A percentile compares a stretch with the other conserved stretches of the same genome.
phyloP scores from a whole-genome alignment of 2,329 filamentous ascomycete species.

The Paracoccidioides brasiliensis region DNA sequence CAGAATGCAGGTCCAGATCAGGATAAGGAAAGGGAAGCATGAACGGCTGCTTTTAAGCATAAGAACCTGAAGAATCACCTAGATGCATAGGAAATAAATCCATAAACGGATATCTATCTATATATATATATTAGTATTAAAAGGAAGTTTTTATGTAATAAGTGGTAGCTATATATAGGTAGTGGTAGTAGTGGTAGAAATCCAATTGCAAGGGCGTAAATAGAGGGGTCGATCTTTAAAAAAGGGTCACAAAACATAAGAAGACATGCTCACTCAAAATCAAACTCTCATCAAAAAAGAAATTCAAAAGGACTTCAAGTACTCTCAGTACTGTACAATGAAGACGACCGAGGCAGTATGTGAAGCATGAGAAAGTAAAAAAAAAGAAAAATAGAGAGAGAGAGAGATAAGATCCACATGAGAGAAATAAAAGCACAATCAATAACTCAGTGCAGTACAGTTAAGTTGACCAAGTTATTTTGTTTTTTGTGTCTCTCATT shows the following conservation, averaged over 20 bases:
- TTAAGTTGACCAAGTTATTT: conserved; percentile 22
- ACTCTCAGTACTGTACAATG: conserved; percentile 10
- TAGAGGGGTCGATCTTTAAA: neutral
- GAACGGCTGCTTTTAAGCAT: no score
- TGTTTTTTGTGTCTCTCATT: no score
- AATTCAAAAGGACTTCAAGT: neutral
- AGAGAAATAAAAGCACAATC: conserved; percentile 4
- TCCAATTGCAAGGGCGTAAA: no score
- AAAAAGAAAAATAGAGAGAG: conserved; percentile 9
- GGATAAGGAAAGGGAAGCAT: no score
- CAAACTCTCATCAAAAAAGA: neutral
- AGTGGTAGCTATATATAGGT: no score
- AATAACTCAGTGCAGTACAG: conserved; percentile 21
- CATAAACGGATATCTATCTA: no score
- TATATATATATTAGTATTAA: no score
- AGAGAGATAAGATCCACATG: conserved; percentile 12
- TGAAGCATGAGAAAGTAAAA: neutral
- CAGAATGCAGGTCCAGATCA: no score
- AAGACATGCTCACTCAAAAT: neutral
- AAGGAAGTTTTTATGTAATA: no score
- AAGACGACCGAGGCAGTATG: conserved; percentile 11
- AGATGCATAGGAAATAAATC: no score
- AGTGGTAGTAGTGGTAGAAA: no score
- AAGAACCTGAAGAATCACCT: no score
- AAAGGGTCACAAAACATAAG: neutral